Conservation (phyloP, 257 asterid species). For the Fraxinus quadrangulata region DNA sequence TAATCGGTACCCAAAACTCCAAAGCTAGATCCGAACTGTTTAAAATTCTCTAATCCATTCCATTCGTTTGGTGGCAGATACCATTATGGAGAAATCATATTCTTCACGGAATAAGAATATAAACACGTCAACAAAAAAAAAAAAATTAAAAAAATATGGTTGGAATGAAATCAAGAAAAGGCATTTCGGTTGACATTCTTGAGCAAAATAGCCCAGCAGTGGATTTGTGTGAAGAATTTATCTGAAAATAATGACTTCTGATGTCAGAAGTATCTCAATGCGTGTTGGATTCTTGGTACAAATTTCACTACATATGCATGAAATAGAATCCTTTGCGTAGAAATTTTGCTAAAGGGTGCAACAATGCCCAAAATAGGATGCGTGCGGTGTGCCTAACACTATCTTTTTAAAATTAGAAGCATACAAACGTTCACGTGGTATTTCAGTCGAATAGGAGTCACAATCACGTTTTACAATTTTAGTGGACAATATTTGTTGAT, state of each 20-base stretch:
- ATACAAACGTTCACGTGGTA: too few relatives aligned
- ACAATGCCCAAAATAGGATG: too few relatives aligned
- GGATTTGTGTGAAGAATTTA: not conserved
- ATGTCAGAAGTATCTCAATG: not conserved
- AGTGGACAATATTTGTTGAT: not conserved
- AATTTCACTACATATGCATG: not conserved
- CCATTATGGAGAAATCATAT: not conserved
- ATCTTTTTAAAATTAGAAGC: too few relatives aligned
- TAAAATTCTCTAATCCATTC: not conserved
- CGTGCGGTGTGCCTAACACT: too few relatives aligned
- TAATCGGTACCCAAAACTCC: too few relatives aligned
- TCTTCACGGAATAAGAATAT: conserved; percentile 19
- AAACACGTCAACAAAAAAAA: not conserved
- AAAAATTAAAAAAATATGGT: not conserved
- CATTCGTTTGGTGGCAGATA: conserved; percentile 5
- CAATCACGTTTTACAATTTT: too few relatives aligned
- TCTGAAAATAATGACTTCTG: not conserved
- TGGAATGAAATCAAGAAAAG: not conserved
- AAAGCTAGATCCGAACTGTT: too few relatives aligned
- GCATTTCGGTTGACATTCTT: not conserved
- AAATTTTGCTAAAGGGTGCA: not conserved
- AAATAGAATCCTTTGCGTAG: not conserved
- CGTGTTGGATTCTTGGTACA: not conserved
- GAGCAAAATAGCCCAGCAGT: not conserved
- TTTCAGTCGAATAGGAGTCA: too few relatives aligned